phyloP scores from a whole-genome alignment of 257 asterid genomes.

The Gentiana dahurica region DNA sequence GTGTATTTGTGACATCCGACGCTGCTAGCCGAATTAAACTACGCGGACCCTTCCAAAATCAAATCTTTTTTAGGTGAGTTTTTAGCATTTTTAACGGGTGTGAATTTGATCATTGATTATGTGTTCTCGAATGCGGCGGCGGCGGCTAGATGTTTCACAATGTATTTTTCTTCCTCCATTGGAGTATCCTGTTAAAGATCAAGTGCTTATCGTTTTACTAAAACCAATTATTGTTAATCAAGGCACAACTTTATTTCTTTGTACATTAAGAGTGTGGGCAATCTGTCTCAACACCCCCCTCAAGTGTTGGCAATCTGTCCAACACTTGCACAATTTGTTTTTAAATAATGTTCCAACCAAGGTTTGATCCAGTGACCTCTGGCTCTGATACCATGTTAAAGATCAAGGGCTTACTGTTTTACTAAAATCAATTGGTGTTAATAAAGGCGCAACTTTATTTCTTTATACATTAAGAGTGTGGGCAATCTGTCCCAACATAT shows the following conservation, averaged over 20 bases:
- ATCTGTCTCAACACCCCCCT: slow-evolving; percentile 1
- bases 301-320: slow-evolving; percentile 2
- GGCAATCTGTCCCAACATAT: slow-evolving; percentile 5
- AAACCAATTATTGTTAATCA: slow-evolving; percentile 30
- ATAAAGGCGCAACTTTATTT: too few relatives aligned
- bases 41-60: slow-evolving; percentile 77
- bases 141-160: too few relatives aligned
- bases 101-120: too few relatives aligned
- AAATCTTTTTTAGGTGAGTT: too few relatives aligned
- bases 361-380: slow-evolving; percentile 64
- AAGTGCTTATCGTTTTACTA: too few relatives aligned
- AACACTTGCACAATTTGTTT: too few relatives aligned
- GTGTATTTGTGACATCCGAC: slow-evolving; percentile 77
- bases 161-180: slow-evolving; percentile 66
- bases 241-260: slow-evolving; percentile 36
- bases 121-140: too few relatives aligned
- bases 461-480: too few relatives aligned
- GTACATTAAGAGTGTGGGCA: too few relatives aligned
- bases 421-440: too few relatives aligned
- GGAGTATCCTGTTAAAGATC: slow-evolving; percentile 59
- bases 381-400: background rate
- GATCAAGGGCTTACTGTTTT: too few relatives aligned
- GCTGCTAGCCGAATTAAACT: slow-evolving; percentile 28
- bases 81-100: too few relatives aligned
- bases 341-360: slow-evolving; percentile 13